Conservation (phyloP, 139 green algal species). For the Nannochloris sp. region DNA sequence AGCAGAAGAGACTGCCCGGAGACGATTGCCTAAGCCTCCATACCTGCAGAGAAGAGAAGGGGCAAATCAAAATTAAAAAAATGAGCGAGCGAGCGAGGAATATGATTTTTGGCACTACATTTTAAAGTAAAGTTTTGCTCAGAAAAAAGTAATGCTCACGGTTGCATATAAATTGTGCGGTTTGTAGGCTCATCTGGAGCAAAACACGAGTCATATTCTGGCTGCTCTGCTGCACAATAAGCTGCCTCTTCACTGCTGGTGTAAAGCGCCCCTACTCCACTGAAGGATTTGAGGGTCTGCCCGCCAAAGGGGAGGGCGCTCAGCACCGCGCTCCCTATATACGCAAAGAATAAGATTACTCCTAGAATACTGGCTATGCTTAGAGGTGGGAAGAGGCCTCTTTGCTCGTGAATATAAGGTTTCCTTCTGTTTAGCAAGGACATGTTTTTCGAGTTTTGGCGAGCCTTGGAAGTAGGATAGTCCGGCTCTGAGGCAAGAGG, state of each 20-base stretch:
- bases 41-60: not conserved
- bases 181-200: too few species aligned
- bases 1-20: not conserved
- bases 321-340: constrained; percentile 3
- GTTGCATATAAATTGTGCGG: too few species aligned
- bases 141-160: too few species aligned
- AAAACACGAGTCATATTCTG: too few species aligned
- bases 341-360: not conserved
- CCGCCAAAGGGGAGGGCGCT: not conserved
- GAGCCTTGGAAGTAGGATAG: not conserved
- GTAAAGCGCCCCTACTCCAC: not conserved
- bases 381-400: not conserved
- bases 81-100: not conserved
- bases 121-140: too few species aligned
- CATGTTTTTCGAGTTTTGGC: not conserved
- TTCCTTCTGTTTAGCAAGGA: not conserved
- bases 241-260: not conserved
- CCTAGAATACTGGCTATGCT: constrained; percentile 1
- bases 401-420: not conserved
- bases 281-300: not conserved
- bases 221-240: too few species aligned
- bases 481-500: too few species aligned
- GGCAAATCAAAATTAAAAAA: not conserved
- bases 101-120: too few species aligned
- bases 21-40: not conserved